Base-by-base conservation (phyloP, 1,284 basidiomycete genomes). In the Tilletia indica region DNA sequence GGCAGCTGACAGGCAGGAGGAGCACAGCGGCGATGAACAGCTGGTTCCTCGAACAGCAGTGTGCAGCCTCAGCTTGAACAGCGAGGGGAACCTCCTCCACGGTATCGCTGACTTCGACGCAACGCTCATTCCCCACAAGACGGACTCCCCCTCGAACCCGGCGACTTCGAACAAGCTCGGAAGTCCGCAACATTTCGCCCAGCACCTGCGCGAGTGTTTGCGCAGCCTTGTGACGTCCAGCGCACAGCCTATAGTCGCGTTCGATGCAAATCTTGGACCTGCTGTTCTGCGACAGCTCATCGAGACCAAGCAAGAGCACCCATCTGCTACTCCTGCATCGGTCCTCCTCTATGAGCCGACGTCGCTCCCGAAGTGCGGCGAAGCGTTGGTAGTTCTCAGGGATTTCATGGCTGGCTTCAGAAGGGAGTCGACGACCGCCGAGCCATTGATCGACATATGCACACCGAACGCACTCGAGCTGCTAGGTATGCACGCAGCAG, bases 21-120 rank as follows among this genome's bases (percentile, higher is more conserved):
- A 9, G n/a, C 25, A 63, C 19, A n/a, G 9, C 25, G 21, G 31
- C 31, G 61, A 58, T 31, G 25, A 12, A n/a, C 12, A 34, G 11
- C 56, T 31, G 12, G 56, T 58, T 34, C 51, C 51, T 25, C 61
- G 61, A 3, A 64, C 61, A 5, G 90, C 94, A 0, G 90, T 92
- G 6, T 96, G 94, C 85, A 93, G 91, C 76, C 89, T 97, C 86
- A 86, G 94, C 49, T 86, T 99, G 58, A 91, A 94, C 80, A 85
- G 85, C 31, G 82, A 86, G 11, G 94, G 94, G 0, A 88, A 89
- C 70, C 87, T 99, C 11, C 86, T 91, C 1, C 89, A 89, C 21
- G 97, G 97, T 5, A 89, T 98, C 4, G 93, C 95, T 4, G 95
- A 97, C 83, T 97, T 98, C 92, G 88, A 75, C 19, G 72, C 77